phyloP scores from a whole-genome alignment of 1,139 yeast species.

The Lodderomyces pseudojiufengensis region DNA sequence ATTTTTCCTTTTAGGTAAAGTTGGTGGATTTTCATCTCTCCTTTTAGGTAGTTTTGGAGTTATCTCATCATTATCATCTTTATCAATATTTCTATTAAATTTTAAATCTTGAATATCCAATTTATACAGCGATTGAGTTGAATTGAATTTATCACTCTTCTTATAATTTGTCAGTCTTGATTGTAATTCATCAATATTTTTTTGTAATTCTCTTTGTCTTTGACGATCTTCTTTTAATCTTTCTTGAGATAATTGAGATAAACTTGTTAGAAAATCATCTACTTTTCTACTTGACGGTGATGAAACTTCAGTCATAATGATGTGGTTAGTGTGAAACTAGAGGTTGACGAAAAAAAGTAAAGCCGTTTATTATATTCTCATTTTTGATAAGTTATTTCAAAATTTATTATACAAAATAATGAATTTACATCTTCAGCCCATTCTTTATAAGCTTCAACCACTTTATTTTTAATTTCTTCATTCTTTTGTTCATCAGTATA shows the following conservation, averaged over 20 bases:
- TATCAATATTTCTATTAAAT: slow-evolving; percentile 16
- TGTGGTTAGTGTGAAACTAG: too few species aligned
- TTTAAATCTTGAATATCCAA: slow-evolving; percentile 19
- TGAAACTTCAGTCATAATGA: slow-evolving; percentile 20
- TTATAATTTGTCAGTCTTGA: slow-evolving; percentile 23
- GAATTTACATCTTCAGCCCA: slow-evolving; percentile 16
- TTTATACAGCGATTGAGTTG: slow-evolving; percentile 1
- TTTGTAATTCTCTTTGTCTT: slow-evolving; percentile 29
- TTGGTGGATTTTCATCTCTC: slow-evolving; percentile 4
- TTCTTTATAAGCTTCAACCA: slow-evolving; percentile 13
- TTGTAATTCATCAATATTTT: slow-evolving; percentile 29
- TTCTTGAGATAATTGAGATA: slow-evolving; percentile 33
- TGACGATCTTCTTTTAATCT: slow-evolving; percentile 30
- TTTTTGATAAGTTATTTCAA: not conserved
- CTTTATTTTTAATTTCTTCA: slow-evolving; percentile 8
- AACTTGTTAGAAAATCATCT: slow-evolving; percentile 31
- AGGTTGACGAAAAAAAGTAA: too few species aligned
- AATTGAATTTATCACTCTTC: too few species aligned
- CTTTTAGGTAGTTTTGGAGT: slow-evolving; percentile 16
- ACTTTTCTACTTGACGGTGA: slow-evolving; percentile 27
- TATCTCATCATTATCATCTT: slow-evolving; percentile 5
- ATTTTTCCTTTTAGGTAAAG: not conserved
- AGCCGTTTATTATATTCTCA: too few species aligned
- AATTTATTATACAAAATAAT: slow-evolving; percentile 3
- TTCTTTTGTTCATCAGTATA: slow-evolving; percentile 12